Conservation (phyloP, 768 basidiomycete species). For the Naganishia friedmannii region DNA sequence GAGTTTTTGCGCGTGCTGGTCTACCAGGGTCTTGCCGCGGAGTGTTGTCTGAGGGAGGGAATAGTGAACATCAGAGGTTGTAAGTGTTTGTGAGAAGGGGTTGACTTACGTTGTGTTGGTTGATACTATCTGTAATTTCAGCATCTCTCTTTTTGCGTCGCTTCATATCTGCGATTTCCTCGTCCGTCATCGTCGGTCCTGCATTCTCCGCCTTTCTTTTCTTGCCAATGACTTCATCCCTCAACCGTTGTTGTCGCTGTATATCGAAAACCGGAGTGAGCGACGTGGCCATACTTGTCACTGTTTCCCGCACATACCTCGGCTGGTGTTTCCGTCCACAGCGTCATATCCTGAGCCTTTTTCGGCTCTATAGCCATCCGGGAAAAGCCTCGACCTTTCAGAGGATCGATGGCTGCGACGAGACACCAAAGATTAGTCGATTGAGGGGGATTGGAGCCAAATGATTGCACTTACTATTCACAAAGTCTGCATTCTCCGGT, state of each 20-base stretch:
- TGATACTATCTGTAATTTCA: constrained; percentile 68
- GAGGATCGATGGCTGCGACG: constrained; percentile 73
- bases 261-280: not conserved
- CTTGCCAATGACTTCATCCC: constrained; percentile 83
- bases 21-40: constrained; percentile 45
- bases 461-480: constrained; percentile 60
- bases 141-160: constrained; percentile 62
- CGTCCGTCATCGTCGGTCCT: constrained; percentile 50
- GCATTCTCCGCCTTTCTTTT: constrained; percentile 67
- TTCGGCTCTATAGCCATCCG: constrained; percentile 52
- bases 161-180: constrained; percentile 58
- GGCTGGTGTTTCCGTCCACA: constrained; percentile 97
- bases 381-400: constrained; percentile 77
- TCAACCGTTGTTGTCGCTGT: constrained; percentile 74
- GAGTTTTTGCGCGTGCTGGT: constrained; percentile 40
- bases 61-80: not conserved
- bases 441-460: not conserved
- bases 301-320: constrained; percentile 54
- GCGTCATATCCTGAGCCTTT: constrained; percentile 58
- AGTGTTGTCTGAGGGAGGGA: constrained; percentile 33
- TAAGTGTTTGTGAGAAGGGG: too few relatives aligned
- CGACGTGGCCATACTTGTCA: not conserved
- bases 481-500: constrained; percentile 73
- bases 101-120: constrained; percentile 60
- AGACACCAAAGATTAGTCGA: not conserved